phyloP scores from a whole-genome alignment of 169 alveolate genomes.

The Neospora caninum region DNA sequence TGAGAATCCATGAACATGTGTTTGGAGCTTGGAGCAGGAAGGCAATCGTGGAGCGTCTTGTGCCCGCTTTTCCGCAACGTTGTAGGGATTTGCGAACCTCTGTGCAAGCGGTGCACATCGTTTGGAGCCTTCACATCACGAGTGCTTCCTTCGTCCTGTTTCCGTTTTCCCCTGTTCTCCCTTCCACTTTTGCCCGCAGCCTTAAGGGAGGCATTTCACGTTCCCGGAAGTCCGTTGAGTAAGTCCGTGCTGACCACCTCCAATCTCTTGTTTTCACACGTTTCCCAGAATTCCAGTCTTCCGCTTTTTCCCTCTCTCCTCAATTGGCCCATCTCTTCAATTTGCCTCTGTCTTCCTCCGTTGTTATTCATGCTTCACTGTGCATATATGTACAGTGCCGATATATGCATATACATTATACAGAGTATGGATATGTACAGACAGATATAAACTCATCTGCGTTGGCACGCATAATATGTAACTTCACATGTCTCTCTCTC shows the following conservation, averaged over 20 bases:
- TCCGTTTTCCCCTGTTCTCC: background rate
- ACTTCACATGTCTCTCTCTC: background rate
- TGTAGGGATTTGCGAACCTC: too few species aligned
- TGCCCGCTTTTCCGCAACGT: too few species aligned
- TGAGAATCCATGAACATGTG: too few species aligned
- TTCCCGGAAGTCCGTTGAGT: slow-evolving; percentile 2
- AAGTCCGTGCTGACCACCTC: background rate
- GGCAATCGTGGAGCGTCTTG: too few species aligned
- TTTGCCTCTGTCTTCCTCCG: background rate
- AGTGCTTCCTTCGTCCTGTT: too few species aligned
- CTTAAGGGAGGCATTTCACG: background rate
- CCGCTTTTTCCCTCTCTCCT: background rate
- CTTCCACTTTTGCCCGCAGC: background rate
- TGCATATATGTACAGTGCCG: too few species aligned
- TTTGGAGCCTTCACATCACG: too few species aligned
- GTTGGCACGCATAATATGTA: background rate
- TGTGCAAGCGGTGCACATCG: too few species aligned
- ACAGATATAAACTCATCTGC: background rate
- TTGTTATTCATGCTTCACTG: background rate
- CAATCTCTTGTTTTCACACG: background rate
- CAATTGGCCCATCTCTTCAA: background rate
- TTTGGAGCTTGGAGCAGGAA: too few species aligned
- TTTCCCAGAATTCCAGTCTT: background rate
- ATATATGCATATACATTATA: too few species aligned
- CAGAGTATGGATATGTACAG: background rate